phyloP scores from a whole-genome alignment of 495 filamentous ascomycete species.

The Pyrenopolyporus hunteri region DNA sequence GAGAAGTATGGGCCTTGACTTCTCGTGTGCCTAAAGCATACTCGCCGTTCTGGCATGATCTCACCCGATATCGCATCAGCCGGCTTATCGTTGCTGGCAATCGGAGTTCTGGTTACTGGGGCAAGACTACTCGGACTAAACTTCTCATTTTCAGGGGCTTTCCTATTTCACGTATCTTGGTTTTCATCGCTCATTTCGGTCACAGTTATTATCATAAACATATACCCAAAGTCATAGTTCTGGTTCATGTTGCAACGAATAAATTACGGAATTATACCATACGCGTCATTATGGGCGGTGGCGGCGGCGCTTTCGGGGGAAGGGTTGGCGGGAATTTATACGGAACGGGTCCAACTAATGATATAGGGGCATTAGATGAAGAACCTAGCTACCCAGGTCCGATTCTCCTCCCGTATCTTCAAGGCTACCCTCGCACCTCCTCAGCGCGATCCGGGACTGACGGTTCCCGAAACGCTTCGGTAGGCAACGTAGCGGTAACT shows the following conservation, averaged over 20 bases:
- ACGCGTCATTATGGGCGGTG: conserved; percentile 16
- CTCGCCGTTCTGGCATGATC: neutral
- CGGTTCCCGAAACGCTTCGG: conserved; percentile 9
- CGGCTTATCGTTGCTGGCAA: neutral
- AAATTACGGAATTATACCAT: conserved; percentile 34
- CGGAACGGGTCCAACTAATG: conserved; percentile 8
- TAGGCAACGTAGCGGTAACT: conserved; percentile 12
- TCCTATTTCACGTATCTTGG: conserved; percentile 19
- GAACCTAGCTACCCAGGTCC: neutral
- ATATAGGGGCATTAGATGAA: conserved; percentile 10
- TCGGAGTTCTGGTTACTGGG: neutral
- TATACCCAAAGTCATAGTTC: conserved; percentile 38
- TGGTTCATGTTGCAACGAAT: conserved; percentile 37
- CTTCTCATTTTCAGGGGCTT: neutral
- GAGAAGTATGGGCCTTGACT: conserved; percentile 76
- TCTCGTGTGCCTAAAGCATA: conserved; percentile 59
- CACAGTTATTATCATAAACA: conserved; percentile 28
- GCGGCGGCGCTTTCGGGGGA: conserved; percentile 22
- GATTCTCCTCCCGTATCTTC: conserved; percentile 4
- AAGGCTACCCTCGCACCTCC: conserved; percentile 1
- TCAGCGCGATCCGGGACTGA: conserved; percentile 3
- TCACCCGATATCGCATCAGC: conserved; percentile 1
- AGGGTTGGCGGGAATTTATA: conserved; percentile 4
- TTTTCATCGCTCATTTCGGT: conserved; percentile 22
- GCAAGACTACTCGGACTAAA: neutral